A percentile compares a stretch with the other conserved stretches of the same genome.
These are phyloP conservation scores for Emmonsiellopsis sp. DNA, from an alignment of 2,329 filamentous ascomycete species.

Conservation along the genomic window DNA sequence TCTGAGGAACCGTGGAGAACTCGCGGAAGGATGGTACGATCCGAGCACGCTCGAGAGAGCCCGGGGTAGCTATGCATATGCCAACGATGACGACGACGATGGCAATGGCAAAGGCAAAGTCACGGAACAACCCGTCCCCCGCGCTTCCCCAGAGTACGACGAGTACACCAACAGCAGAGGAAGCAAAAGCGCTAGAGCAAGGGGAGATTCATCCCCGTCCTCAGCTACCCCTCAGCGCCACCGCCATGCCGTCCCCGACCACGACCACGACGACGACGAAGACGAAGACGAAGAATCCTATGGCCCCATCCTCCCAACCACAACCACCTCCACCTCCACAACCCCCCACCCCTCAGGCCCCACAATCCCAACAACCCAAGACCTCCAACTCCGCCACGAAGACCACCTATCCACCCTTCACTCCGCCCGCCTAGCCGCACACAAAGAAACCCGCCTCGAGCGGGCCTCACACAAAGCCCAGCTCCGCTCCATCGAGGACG, in stretches of 20 bases:
- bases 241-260: not conserved
- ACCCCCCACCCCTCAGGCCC: slow-evolving; percentile 38
- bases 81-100: no score
- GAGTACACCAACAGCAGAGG: not conserved
- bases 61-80: slow-evolving; percentile 21
- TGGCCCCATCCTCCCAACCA: slow-evolving; percentile 44
- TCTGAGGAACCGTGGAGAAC: slow-evolving; percentile 68
- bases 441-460: slow-evolving; percentile 57
- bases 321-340: slow-evolving; percentile 9
- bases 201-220: not conserved
- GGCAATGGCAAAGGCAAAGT: slow-evolving; percentile 11
- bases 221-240: not conserved
- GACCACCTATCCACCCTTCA: slow-evolving; percentile 8
- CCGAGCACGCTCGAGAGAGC: slow-evolving; percentile 57
- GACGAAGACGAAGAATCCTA: slow-evolving; percentile 50
- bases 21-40: slow-evolving; percentile 91
- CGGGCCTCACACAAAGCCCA: slow-evolving; percentile 37
- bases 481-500: slow-evolving; percentile 46
- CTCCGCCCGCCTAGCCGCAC: slow-evolving; percentile 42
- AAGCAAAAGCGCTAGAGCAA: not conserved
- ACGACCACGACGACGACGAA: slow-evolving; percentile 22
- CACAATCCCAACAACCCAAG: slow-evolving; percentile 61
- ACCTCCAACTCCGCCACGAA: slow-evolving; percentile 53
- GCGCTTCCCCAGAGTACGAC: slow-evolving; percentile 18
- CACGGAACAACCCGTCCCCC: slow-evolving; percentile 2